These are phyloP conservation scores for Sphagnum contortum DNA, from an alignment of 225 moss, liverwort and hornwort genomes.

Conservation along the genomic window DNA sequence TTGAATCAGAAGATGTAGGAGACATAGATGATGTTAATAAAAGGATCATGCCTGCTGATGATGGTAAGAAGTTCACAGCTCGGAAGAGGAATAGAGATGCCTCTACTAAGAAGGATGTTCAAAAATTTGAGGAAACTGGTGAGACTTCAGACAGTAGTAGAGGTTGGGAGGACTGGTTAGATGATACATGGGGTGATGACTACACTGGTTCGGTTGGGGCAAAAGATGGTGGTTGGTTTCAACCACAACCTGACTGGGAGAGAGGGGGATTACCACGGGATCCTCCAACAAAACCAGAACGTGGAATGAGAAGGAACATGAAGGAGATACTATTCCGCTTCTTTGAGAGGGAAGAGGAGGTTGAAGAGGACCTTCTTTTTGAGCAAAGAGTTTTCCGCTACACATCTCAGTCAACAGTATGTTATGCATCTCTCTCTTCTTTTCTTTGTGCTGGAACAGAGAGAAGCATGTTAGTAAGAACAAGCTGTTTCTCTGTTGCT, in stretches of 20 bases:
- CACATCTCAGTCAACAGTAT: conserved; percentile 78
- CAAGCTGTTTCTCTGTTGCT: no score
- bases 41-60: conserved; percentile 50
- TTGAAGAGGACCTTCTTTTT: conserved; percentile 68
- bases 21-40: conserved; percentile 17
- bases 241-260: conserved; percentile 63
- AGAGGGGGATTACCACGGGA: conserved; percentile 61
- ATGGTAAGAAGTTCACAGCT: conserved; percentile 23
- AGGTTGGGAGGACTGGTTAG: conserved; percentile 96
- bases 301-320: conserved; percentile 80
- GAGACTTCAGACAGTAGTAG: conserved; percentile 54
- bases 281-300: conserved; percentile 71
- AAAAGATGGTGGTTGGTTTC: conserved; percentile 52
- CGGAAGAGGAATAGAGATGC: conserved; percentile 63
- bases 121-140: conserved; percentile 47
- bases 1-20: conserved; percentile 4
- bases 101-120: conserved; percentile 38
- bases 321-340: conserved; percentile 68
- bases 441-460: not conserved
- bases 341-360: conserved; percentile 71
- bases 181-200: conserved; percentile 53
- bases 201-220: conserved; percentile 30
- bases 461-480: no score
- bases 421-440: not conserved
- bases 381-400: conserved; percentile 85